Evolutionary conservation across 768 basidiomycete genomes (phyloP).

Genomic region (Lepiota venenata): DNA sequence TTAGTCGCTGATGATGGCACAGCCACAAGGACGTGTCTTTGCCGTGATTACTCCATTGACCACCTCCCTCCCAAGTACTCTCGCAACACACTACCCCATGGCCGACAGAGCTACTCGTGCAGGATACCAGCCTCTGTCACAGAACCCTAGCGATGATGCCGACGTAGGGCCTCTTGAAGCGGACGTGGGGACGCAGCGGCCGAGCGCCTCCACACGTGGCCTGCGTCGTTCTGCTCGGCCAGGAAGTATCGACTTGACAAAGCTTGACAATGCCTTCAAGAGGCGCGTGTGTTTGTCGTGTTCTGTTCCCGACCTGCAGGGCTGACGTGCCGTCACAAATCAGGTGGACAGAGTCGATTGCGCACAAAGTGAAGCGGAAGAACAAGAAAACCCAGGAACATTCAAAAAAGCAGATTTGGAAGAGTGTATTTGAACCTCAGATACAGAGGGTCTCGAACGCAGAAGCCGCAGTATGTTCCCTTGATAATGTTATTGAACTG

Average conservation of each 20-base stretch:
- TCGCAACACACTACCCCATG: background rate
- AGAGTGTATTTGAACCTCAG: conserved; percentile 75
- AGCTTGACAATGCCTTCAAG: conserved; percentile 82
- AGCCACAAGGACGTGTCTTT: conserved; percentile 10
- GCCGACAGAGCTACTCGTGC: conserved; percentile 15
- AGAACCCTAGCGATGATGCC: conserved; percentile 37
- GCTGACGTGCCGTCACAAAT: background rate
- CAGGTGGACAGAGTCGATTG: conserved; percentile 86
- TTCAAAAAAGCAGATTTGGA: conserved; percentile 70
- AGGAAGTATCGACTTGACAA: conserved; percentile 74
- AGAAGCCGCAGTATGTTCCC: conserved; percentile 32
- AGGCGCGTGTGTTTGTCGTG: conserved; percentile 44
- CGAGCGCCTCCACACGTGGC: conserved; percentile 23
- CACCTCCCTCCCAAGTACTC: background rate
- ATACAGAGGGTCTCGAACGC: conserved; percentile 28
- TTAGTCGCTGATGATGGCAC: background rate
- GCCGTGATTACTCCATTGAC: conserved; percentile 1
- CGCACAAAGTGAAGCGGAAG: conserved; percentile 80
- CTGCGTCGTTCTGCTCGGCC: conserved; percentile 40
- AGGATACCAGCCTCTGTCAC: conserved; percentile 46
- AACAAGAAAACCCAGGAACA: conserved; percentile 65
- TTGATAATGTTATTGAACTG: conserved; percentile 8
- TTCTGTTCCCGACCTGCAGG: background rate
- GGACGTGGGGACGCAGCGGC: conserved; percentile 14
- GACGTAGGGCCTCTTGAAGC: conserved; percentile 30